Evolutionary conservation across 2,329 filamentous ascomycete species (phyloP), one percentile per base, ranked within the genome.

Genomic region (Pseudomassariella vexata): DNA sequence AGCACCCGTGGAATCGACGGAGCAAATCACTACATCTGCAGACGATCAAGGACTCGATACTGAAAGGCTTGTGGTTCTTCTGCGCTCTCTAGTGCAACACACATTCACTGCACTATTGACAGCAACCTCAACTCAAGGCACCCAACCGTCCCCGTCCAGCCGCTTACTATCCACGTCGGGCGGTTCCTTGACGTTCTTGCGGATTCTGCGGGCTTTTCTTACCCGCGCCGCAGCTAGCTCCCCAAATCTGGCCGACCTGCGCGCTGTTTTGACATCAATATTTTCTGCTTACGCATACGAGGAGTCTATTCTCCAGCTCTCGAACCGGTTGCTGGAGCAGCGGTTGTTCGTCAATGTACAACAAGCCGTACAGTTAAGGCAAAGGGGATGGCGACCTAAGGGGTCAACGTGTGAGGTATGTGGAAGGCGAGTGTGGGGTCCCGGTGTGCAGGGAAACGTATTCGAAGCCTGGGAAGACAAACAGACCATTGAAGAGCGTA

Each of bases 221-320:
- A 79, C 83, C 1, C 79, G 86, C 27, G 90, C 89, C 0, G 83
- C 87, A 1, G 73, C 76, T 16, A 79, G 82, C 12, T 94, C 88
- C 0, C 89, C 92, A 0, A 94, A 85, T 9, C 68, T 98, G 2
- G 82, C 86, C 2, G 88, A 96, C 52, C 71, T 98, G 3, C 82
- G 92, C 26, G 76, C 76, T 6, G 89, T 96, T 1, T 73, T 98
- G 2, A 69, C 78, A 1, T 92, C 89, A 9, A 90, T 98, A 34
- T 96, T 98, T 60, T 80, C 90, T 0, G 90, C 92, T 0, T 98
- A 98, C 54, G 82, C 88, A 0, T 95, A 96, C 53, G 92, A 98
- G 57, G 85, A 90, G 55, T 89, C 85, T 1, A 85, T 98, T 11
- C 71, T 98, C 14, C 71, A 75, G 2, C 74, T 98, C 3, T 87